Evolutionary conservation across 768 basidiomycete species (phyloP).

Genomic region (Nidularia sp.): DNA sequence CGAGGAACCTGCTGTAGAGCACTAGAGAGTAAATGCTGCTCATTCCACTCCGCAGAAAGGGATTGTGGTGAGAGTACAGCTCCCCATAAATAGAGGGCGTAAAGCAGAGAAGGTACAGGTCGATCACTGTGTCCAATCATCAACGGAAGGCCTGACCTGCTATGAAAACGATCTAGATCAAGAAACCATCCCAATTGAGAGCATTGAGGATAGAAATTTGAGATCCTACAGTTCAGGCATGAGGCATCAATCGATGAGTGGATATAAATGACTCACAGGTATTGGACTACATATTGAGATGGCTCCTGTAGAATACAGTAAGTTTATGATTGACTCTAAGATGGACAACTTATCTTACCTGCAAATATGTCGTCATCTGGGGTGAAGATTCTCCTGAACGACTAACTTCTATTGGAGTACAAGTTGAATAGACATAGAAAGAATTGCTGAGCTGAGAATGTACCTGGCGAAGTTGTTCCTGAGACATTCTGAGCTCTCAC

Average conservation of each 20-base stretch:
- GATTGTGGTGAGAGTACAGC: conserved; percentile 21
- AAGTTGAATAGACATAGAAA: neutral
- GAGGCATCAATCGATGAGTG: neutral
- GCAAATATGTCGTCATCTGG: neutral
- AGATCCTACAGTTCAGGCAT: conserved; percentile 18
- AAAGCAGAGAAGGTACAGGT: conserved; percentile 31
- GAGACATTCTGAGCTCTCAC: neutral
- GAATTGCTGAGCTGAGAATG: neutral
- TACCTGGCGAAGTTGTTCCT: neutral
- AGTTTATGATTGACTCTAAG: neutral
- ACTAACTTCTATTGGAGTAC: neutral
- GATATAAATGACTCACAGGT: conserved; percentile 6
- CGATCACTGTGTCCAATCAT: conserved; percentile 23
- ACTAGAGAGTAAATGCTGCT: conserved; percentile 32
- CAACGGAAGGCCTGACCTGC: conserved; percentile 21
- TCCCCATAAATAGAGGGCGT: conserved; percentile 33
- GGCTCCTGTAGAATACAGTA: neutral
- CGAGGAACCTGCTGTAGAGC: conserved; percentile 32
- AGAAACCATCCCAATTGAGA: conserved; percentile 53
- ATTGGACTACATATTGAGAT: conserved; percentile 1
- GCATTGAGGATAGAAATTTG: conserved; percentile 34
- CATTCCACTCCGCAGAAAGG: conserved; percentile 15
- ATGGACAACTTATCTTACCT: neutral
- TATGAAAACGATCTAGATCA: conserved; percentile 36
- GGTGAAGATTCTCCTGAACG: neutral